Evolutionary conservation across 441 rosid species (phyloP).

Genomic region (Sinapis alba): DNA sequence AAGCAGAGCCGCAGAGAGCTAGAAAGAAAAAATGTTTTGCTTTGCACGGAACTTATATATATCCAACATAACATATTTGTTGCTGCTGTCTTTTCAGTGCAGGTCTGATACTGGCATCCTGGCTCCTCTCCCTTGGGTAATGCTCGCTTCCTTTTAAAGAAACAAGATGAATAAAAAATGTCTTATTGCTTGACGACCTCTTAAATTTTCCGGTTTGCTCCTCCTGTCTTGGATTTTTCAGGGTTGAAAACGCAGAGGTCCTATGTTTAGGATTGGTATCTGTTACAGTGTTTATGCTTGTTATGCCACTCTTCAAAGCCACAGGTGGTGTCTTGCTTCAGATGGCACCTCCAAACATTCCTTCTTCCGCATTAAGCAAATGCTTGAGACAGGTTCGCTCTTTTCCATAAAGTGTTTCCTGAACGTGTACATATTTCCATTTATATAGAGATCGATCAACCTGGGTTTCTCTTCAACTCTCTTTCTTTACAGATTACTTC

Average conservation of each 20-base stretch:
- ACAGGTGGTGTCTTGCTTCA: slow-evolving; percentile 87
- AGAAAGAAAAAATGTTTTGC: background rate
- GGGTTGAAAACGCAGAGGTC: slow-evolving; percentile 93
- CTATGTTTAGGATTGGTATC: slow-evolving; percentile 92
- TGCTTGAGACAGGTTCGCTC: slow-evolving; percentile 82
- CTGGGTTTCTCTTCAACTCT: background rate
- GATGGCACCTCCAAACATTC: slow-evolving; percentile 89
- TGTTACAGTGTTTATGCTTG: slow-evolving; percentile 76
- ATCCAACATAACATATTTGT: slow-evolving; percentile 43
- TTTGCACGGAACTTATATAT: background rate
- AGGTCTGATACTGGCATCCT: slow-evolving; percentile 94
- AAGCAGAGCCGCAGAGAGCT: slow-evolving; percentile 8
- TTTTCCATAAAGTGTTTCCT: background rate
- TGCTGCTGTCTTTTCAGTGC: slow-evolving; percentile 71
- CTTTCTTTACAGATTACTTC: slow-evolving; percentile 54
- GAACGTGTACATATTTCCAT: background rate
- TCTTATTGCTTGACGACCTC: slow-evolving; percentile 12
- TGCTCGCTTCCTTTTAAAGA: slow-evolving; percentile 19
- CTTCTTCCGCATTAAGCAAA: slow-evolving; percentile 85
- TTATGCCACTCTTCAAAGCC: slow-evolving; percentile 84
- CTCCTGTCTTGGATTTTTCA: slow-evolving; percentile 37
- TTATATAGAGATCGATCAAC: background rate
- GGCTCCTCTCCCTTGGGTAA: slow-evolving; percentile 95
- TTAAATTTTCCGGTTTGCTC: slow-evolving; percentile 14
- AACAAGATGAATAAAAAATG: background rate